Percentiles rank a stretch among this genome's conserved stretches.
Evolutionary conservation across 2,329 filamentous ascomycete genomes (phyloP).

Genomic region (Elsinoe arachidis): DNA sequence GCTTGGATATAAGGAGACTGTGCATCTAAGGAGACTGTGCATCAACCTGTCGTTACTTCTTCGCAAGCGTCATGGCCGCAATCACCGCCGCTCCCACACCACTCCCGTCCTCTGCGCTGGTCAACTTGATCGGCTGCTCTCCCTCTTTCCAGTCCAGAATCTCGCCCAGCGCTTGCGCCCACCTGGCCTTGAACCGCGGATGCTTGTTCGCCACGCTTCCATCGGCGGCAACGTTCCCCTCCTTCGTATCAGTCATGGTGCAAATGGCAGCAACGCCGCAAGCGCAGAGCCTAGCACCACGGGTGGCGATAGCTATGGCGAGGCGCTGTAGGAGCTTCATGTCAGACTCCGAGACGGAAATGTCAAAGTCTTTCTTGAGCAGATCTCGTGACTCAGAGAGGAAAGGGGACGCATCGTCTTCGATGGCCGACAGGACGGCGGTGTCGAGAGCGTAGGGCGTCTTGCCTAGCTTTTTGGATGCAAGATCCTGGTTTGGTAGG

Average conservation of each 20-base stretch:
- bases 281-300: slow-evolving; percentile 30
- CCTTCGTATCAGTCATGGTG: slow-evolving; percentile 24
- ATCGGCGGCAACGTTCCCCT: slow-evolving; percentile 32
- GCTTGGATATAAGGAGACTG: neutral
- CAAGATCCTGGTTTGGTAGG: slow-evolving; percentile 56
- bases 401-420: slow-evolving; percentile 46
- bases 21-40: neutral
- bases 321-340: slow-evolving; percentile 24
- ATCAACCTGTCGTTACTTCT: slow-evolving; percentile 14
- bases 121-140: slow-evolving; percentile 30
- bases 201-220: slow-evolving; percentile 35
- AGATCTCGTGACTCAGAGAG: slow-evolving; percentile 20
- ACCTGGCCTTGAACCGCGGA: slow-evolving; percentile 33
- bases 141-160: slow-evolving; percentile 29
- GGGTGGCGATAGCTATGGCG: slow-evolving; percentile 27
- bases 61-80: slow-evolving; percentile 25
- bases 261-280: slow-evolving; percentile 33
- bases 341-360: slow-evolving; percentile 22
- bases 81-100: slow-evolving; percentile 33
- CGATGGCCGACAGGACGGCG: slow-evolving; percentile 81
- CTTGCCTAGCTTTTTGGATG: neutral
- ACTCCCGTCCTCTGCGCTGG: slow-evolving; percentile 33
- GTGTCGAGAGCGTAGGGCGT: slow-evolving; percentile 78
- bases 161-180: slow-evolving; percentile 33
- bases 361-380: slow-evolving; percentile 21